Conservation (phyloP, 2,329 filamentous ascomycete species). For the Monosporascus cannonballus region DNA sequence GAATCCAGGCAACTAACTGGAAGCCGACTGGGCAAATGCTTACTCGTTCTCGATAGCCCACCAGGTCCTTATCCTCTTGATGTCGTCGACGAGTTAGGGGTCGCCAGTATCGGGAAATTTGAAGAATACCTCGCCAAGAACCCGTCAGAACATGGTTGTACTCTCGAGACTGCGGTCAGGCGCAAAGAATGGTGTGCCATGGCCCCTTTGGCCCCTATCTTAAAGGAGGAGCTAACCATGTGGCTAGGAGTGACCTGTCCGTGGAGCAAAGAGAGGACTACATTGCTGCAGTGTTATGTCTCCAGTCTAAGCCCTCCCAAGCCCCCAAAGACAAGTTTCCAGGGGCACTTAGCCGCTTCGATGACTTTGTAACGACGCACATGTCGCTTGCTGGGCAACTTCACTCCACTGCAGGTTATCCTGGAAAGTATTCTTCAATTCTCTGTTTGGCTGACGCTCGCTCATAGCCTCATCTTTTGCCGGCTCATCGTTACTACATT, state of each 20-base stretch:
- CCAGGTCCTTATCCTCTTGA: background rate
- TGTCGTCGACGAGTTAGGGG: background rate
- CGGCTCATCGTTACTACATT: slow-evolving; percentile 26
- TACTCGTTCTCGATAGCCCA: background rate
- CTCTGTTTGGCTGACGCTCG: too few relatives aligned
- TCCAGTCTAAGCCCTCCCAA: slow-evolving; percentile 21
- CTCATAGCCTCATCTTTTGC: slow-evolving; percentile 15
- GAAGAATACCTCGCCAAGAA: background rate
- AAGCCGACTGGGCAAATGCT: background rate
- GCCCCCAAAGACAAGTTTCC: slow-evolving; percentile 17
- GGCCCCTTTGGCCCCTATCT: too few relatives aligned
- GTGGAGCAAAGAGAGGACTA: slow-evolving; percentile 22
- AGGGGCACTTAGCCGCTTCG: slow-evolving; percentile 24
- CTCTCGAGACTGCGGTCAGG: background rate
- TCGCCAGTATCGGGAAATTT: background rate
- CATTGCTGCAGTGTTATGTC: slow-evolving; percentile 20
- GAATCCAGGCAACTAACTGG: background rate
- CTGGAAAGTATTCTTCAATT: too few relatives aligned
- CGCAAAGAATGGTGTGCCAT: background rate
- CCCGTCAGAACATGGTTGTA: background rate
- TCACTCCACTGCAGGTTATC: slow-evolving; percentile 11
- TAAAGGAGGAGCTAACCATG: slow-evolving; percentile 1
- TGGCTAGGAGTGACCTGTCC: slow-evolving; percentile 23
- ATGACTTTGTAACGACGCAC: slow-evolving; percentile 25
- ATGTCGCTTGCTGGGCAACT: slow-evolving; percentile 23